Evolutionary conservation across 2,329 filamentous ascomycete species (phyloP).

Genomic region (Trichophyton verrucosum): DNA sequence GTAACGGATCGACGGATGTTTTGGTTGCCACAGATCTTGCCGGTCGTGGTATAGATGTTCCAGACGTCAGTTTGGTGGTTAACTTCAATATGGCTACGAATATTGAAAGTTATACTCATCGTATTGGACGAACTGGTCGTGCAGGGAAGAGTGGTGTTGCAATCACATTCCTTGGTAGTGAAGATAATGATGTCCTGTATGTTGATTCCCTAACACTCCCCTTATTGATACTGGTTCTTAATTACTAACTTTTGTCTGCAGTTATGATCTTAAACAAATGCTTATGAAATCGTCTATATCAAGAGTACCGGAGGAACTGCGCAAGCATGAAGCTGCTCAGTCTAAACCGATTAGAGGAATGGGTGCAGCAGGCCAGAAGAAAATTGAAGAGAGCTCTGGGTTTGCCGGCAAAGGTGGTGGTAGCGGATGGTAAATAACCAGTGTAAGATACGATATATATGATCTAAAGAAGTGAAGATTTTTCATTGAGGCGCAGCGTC

Average conservation of each 20-base stretch:
- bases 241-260: slow-evolving; percentile 17
- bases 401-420: slow-evolving; percentile 26
- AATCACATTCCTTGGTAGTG: slow-evolving; percentile 85
- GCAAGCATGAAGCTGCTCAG: slow-evolving; percentile 83
- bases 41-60: slow-evolving; percentile 93
- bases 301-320: slow-evolving; percentile 79
- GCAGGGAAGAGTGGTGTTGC: slow-evolving; percentile 93
- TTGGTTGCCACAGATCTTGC: slow-evolving; percentile 93
- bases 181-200: slow-evolving; percentile 78
- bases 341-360: slow-evolving; percentile 50
- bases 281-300: slow-evolving; percentile 79
- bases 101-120: slow-evolving; percentile 93
- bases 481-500: not conserved
- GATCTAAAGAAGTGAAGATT: not conserved
- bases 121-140: slow-evolving; percentile 92
- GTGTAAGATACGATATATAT: not conserved
- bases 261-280: slow-evolving; percentile 86
- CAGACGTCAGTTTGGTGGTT: slow-evolving; percentile 82
- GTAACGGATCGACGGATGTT: slow-evolving; percentile 67
- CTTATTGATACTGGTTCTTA: not conserved
- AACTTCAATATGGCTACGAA: slow-evolving; percentile 97
- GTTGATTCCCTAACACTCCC: slow-evolving; percentile 14
- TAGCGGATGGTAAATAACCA: not conserved
- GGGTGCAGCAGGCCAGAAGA: slow-evolving; percentile 29
- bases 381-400: slow-evolving; percentile 32